These are phyloP conservation scores for Solanum tarijense DNA, from an alignment of 257 asterid genomes.

Conservation along the genomic window DNA sequence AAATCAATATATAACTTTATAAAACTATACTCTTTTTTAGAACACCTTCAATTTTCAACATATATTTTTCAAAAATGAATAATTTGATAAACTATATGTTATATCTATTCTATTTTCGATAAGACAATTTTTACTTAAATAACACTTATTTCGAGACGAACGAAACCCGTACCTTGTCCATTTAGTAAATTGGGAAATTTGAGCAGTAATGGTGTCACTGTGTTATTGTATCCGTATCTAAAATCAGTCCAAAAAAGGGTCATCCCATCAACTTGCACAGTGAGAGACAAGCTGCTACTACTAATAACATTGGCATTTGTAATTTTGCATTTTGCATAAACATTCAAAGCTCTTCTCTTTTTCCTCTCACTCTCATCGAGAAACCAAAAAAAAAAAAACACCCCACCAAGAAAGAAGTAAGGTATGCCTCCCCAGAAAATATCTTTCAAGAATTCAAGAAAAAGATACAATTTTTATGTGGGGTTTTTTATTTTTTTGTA, in stretches of 20 bases:
- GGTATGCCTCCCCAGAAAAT: not conserved
- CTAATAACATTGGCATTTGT: not conserved
- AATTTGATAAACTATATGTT: not conserved
- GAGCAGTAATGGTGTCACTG: not conserved
- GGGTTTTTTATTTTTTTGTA: not conserved
- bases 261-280: conserved; percentile 1
- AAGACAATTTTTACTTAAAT: no score
- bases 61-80: not conserved
- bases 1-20: not conserved
- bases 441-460: not conserved
- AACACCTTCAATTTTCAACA: rapidly evolving
- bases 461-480: not conserved
- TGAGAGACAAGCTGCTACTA: not conserved
- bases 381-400: not conserved
- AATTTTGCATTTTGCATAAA: not conserved
- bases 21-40: no score
- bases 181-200: not conserved
- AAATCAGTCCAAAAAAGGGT: not conserved
- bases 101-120: no score
- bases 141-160: no score
- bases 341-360: not conserved
- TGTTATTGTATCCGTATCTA: conserved; percentile 11
- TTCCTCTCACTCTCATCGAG: not conserved
- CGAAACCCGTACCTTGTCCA: no score
- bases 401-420: not conserved